These are phyloP conservation scores for Cryptococcus depauperatus DNA, from an alignment of 1,284 basidiomycete genomes.

Conservation along the genomic window DNA sequence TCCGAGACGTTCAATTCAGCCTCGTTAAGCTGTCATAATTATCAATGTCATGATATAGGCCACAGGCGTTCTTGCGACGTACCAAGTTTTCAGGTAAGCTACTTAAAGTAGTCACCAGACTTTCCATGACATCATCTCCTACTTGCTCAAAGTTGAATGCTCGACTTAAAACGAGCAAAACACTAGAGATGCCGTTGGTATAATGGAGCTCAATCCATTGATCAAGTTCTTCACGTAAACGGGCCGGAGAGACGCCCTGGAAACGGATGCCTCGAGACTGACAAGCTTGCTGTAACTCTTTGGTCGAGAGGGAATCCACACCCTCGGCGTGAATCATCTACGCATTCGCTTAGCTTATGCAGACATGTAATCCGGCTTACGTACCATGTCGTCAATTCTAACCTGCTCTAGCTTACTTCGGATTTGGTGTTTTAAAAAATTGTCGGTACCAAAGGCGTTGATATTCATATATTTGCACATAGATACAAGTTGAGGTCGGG, in stretches of 20 bases:
- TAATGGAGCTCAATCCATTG: slow-evolving; percentile 94
- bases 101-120: slow-evolving; percentile 82
- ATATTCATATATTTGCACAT: slow-evolving; percentile 98
- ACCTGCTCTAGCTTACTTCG: slow-evolving; percentile 75
- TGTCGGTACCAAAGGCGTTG: slow-evolving; percentile 97
- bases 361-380: slow-evolving; percentile 7
- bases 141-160: slow-evolving; percentile 90
- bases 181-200: slow-evolving; percentile 76
- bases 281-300: slow-evolving; percentile 86
- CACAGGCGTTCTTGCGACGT: slow-evolving; percentile 31
- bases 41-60: neutral
- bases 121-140: slow-evolving; percentile 71
- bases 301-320: slow-evolving; percentile 77
- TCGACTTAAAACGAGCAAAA: slow-evolving; percentile 81
- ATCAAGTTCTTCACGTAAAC: slow-evolving; percentile 76
- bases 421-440: slow-evolving; percentile 92
- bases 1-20: slow-evolving; percentile 92
- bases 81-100: slow-evolving; percentile 92
- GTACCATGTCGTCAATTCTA: slow-evolving; percentile 72
- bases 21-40: slow-evolving; percentile 77
- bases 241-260: slow-evolving; percentile 68
- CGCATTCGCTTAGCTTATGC: neutral
- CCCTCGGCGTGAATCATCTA: slow-evolving; percentile 81
- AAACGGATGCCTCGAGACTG: slow-evolving; percentile 92
- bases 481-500: slow-evolving; percentile 90